These are phyloP conservation scores for Lactifluus pinguis DNA, from an alignment of 768 basidiomycete genomes.

Conservation along the genomic window DNA sequence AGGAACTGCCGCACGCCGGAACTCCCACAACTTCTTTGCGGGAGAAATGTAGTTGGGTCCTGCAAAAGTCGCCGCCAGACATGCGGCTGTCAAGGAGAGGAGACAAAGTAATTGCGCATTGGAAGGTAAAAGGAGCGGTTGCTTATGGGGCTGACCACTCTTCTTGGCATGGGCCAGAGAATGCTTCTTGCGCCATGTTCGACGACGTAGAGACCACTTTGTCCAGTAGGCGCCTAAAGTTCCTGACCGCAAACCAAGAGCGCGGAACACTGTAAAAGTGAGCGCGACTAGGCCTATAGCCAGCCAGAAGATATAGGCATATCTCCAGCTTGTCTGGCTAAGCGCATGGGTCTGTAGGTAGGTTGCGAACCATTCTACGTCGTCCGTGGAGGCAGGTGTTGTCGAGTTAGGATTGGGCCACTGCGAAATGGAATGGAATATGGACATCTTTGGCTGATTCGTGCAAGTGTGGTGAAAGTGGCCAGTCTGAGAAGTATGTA, in stretches of 20 bases:
- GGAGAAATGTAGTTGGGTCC: conserved; percentile 66
- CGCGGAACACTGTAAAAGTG: conserved; percentile 34
- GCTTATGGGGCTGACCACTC: conserved; percentile 30
- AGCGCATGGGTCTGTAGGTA: conserved; percentile 51
- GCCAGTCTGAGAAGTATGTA: conserved; percentile 5
- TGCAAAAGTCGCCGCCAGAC: conserved; percentile 41
- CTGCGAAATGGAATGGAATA: neutral
- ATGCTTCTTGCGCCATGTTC: conserved; percentile 48
- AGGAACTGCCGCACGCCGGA: conserved; percentile 25
- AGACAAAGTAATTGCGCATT: conserved; percentile 54
- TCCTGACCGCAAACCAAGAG: conserved; percentile 34
- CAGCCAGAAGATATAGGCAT: conserved; percentile 55
- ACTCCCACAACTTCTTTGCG: conserved; percentile 35
- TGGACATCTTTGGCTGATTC: neutral
- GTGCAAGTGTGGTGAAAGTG: neutral
- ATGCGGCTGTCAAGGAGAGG: conserved; percentile 33
- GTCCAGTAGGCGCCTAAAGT: conserved; percentile 44
- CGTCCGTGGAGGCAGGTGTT: conserved; percentile 36
- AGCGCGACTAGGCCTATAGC: conserved; percentile 36
- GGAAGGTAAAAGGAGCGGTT: conserved; percentile 45
- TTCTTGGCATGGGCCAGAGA: conserved; percentile 29
- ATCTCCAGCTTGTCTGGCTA: conserved; percentile 42
- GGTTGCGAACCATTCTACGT: conserved; percentile 44
- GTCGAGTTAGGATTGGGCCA: conserved; percentile 29
- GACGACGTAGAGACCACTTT: conserved; percentile 48